Conservation (phyloP, 2,329 filamentous ascomycete species). For the Polychaeton citri region DNA sequence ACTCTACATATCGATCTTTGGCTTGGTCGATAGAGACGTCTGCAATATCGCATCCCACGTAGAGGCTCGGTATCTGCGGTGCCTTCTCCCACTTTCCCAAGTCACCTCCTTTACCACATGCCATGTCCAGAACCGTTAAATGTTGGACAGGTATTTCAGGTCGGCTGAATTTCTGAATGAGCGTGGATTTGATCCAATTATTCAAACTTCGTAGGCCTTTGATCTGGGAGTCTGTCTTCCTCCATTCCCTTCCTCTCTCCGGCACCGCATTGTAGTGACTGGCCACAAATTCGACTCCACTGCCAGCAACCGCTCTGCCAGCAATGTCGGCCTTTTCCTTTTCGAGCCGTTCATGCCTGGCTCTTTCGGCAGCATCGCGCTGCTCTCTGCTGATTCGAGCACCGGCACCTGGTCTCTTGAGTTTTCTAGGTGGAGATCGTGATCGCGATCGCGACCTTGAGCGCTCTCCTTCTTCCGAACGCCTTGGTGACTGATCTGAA, state of each 20-base stretch:
- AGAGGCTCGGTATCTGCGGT: constrained; percentile 79
- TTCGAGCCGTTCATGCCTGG: constrained; percentile 23
- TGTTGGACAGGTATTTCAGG: constrained; percentile 33
- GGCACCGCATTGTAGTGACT: constrained; percentile 95
- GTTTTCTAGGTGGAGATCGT: constrained; percentile 20
- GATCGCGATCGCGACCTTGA: not conserved
- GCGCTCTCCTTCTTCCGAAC: constrained; percentile 11
- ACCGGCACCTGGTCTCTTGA: constrained; percentile 24
- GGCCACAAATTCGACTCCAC: constrained; percentile 56
- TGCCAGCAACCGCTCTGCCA: constrained; percentile 28
- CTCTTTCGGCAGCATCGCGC: constrained; percentile 51
- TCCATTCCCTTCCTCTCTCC: constrained; percentile 86
- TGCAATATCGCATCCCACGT: constrained; percentile 87
- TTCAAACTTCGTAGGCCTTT: constrained; percentile 91
- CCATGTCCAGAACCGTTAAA: constrained; percentile 79
- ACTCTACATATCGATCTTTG: constrained; percentile 63
- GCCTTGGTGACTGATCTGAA: constrained; percentile 3
- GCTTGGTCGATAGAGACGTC: constrained; percentile 88
- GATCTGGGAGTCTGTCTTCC: constrained; percentile 85
- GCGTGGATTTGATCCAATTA: constrained; percentile 96
- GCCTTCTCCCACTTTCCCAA: constrained; percentile 92
- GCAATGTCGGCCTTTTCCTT: constrained; percentile 44
- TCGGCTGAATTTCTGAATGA: constrained; percentile 85
- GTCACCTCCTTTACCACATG: constrained; percentile 94
- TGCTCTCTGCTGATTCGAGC: constrained; percentile 53